Base-by-base conservation (phyloP, 2,329 filamentous ascomycete genomes). In the Aspergillus spinulosporus region DNA sequence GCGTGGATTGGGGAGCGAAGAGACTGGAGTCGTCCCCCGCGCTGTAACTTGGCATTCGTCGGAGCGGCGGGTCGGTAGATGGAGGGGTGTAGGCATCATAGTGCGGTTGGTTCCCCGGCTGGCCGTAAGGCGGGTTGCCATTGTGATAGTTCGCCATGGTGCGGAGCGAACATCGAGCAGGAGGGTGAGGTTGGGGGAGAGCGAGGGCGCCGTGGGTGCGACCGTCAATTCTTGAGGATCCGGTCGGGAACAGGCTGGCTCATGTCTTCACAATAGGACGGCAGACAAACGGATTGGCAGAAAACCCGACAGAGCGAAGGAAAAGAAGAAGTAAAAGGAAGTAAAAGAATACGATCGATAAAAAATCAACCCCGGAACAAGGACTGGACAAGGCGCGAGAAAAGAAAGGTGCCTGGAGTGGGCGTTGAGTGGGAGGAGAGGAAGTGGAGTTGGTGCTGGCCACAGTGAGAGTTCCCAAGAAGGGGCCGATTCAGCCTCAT, bases 21-120 rank as follows among this genome's bases (percentile, higher is more conserved):
- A 85, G 84, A 48, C 77, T 74, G 47, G 80, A 78, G 70, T 93
- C 89, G 71, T 94, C 90, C 62, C 88, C 89, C 63, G 82, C 84
- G 72, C 91, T 87, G 77, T 90, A 92, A 77, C 88, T 93, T 49
- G 84, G 82, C 62, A 84, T 82, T 62, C 88, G 81, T 58, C 75
- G 76, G 60, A 78, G 70, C 57, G 71, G 71, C 49, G 74, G 72
- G 52, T 67, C 73, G 49, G 74, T 68, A 61, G 74, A 72, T 56
- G 75, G 77, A 42, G 74, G 61, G 66, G 72, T 59, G 61, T 76
- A 72, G 66, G 68, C 60, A 66, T 76, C 71, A 73, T 80, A 76
- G 54, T 68, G 62, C 34, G 65, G 62, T 36, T 71, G 66, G 59
- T 67, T 71, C 57, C 62, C 58, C 5, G 66, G 52, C 57, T 72